These are phyloP conservation scores for Phaeosphaeriaceae sp. DNA, from an alignment of 2,329 filamentous ascomycete species.

Conservation along the genomic window DNA sequence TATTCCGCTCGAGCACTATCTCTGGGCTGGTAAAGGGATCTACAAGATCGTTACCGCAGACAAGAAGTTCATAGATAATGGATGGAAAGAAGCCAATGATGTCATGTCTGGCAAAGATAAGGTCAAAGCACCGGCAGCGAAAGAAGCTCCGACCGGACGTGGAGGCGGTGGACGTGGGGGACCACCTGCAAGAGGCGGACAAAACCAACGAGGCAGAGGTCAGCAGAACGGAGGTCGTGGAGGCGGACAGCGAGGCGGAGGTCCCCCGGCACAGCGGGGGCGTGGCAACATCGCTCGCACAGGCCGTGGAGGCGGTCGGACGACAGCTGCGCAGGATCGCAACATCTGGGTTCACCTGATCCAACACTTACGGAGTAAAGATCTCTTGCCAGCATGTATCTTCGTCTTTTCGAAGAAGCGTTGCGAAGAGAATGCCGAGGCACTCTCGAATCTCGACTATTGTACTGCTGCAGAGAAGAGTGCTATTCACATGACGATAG, in stretches of 20 bases:
- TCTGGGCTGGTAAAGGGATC: constrained; percentile 93
- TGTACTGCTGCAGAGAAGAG: constrained; percentile 94
- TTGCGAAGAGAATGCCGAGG: constrained; percentile 96
- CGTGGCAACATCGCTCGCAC: constrained; percentile 88
- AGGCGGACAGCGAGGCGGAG: constrained; percentile 61
- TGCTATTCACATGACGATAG: constrained; percentile 95
- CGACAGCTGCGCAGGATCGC: constrained; percentile 90
- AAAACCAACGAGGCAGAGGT: constrained; percentile 58
- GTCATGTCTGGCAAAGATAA: constrained; percentile 84
- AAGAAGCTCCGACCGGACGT: constrained; percentile 59
- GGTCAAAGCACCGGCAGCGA: constrained; percentile 61
- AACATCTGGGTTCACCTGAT: constrained; percentile 97
- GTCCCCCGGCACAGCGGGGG: constrained; percentile 62
- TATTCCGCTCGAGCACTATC: constrained; percentile 91
- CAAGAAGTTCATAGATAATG: constrained; percentile 88
- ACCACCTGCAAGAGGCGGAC: constrained; percentile 54
- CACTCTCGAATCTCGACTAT: constrained; percentile 93
- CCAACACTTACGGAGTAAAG: constrained; percentile 85
- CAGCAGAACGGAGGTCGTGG: constrained; percentile 54
- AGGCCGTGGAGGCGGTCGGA: constrained; percentile 83
- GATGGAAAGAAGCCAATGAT: constrained; percentile 93
- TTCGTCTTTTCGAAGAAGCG: constrained; percentile 99
- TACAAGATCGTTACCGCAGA: constrained; percentile 94
- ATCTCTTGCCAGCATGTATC: constrained; percentile 88
- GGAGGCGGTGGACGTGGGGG: constrained; percentile 59